Conservation (phyloP, 306 rosid genomes). For the Astragalus glycyphyllos region DNA sequence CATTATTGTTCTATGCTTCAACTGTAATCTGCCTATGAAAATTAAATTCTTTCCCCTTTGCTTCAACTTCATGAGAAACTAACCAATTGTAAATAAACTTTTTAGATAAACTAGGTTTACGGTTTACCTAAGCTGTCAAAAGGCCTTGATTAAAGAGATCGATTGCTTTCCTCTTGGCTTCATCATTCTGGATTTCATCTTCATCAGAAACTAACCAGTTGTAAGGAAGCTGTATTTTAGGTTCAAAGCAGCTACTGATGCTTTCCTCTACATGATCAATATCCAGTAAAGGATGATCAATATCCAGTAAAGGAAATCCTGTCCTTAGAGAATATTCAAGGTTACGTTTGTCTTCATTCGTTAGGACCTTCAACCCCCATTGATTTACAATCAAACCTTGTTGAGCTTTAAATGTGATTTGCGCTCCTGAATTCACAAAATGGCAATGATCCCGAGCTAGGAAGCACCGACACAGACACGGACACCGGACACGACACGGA, state of each 20-base stretch:
- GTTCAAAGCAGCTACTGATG: not conserved
- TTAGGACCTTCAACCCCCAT: not conserved
- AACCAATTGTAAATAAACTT: not conserved
- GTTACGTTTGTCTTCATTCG: not conserved
- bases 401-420: conserved; percentile 18
- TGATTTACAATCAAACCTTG: not conserved
- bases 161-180: not conserved
- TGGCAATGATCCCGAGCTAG: conserved; percentile 14
- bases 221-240: conserved; percentile 20
- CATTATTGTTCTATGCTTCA: too few species aligned
- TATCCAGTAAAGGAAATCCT: too few species aligned
- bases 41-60: too few species aligned
- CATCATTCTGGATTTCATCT: not conserved
- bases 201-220: conserved; percentile 12
- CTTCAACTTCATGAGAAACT: too few species aligned
- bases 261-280: not conserved
- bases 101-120: not conserved
- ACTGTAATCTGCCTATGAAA: too few species aligned
- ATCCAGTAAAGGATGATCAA: not conserved
- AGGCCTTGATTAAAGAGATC: conserved; percentile 8
- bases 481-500: too few species aligned
- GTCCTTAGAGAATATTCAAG: too few species aligned
- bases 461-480: too few species aligned
- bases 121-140: not conserved
- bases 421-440: not conserved